phyloP scores from a whole-genome alignment of 2,329 filamentous ascomycete genomes.

The Aspergillus nomiae region DNA sequence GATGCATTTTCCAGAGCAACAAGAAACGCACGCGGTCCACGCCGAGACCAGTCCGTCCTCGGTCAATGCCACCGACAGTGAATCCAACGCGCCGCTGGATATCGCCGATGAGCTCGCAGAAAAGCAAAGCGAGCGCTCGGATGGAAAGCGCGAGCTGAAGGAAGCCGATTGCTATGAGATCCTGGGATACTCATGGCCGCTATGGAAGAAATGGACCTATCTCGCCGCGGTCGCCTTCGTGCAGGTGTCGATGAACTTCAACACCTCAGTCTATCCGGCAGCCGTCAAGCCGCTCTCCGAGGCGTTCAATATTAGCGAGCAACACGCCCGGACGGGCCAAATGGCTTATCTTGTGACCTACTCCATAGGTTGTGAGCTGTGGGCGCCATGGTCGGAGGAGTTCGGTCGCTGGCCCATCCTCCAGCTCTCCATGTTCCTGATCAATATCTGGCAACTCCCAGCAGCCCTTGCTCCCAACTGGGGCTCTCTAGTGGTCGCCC shows the following conservation, averaged over 20 bases:
- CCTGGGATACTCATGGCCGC: conserved; percentile 59
- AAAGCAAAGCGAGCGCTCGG: conserved; percentile 2
- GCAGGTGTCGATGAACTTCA: conserved; percentile 75
- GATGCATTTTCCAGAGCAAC: background rate
- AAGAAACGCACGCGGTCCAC: background rate
- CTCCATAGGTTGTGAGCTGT: conserved; percentile 79
- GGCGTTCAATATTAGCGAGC: conserved; percentile 65
- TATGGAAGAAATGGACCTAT: conserved; percentile 36
- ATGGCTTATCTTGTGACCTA: conserved; percentile 75
- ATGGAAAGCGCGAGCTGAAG: conserved; percentile 38
- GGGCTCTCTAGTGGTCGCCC: conserved; percentile 63
- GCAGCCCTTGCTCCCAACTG: conserved; percentile 72
- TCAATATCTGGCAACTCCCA: conserved; percentile 73
- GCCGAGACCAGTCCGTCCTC: background rate
- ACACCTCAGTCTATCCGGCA: conserved; percentile 70
- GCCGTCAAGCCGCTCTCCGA: conserved; percentile 63
- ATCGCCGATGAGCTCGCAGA: background rate
- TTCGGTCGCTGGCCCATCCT: conserved; percentile 73
- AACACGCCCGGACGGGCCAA: conserved; percentile 68
- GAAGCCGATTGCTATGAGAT: conserved; percentile 62
- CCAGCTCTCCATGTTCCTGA: conserved; percentile 69
- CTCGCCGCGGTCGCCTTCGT: conserved; percentile 65
- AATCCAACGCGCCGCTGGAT: background rate
- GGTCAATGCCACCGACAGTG: background rate
- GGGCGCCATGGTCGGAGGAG: conserved; percentile 83